A percentile compares a stretch with the other conserved stretches of the same genome.
These are phyloP conservation scores for Kuraishia borneana DNA, from an alignment of 805 yeast genomes.

Conservation along the genomic window DNA sequence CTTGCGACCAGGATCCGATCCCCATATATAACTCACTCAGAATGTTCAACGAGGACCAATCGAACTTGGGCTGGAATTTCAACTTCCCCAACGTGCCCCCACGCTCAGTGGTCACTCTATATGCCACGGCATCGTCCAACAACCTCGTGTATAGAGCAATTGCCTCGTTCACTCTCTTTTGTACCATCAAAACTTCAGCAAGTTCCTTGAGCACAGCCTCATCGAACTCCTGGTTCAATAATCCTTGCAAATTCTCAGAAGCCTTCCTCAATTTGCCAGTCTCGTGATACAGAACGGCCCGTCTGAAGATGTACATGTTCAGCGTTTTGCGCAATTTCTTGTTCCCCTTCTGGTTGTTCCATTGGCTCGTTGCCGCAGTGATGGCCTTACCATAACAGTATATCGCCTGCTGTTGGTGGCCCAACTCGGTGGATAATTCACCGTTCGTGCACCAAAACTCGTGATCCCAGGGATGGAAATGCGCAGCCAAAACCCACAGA, in stretches of 20 bases:
- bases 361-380: constrained; percentile 17
- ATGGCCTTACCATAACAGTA: constrained; percentile 68
- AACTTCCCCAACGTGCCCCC: constrained; percentile 7
- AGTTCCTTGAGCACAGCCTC: constrained; percentile 48
- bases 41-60: constrained; percentile 84
- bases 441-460: constrained; percentile 75
- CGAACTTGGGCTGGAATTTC: constrained; percentile 41
- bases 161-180: constrained; percentile 60
- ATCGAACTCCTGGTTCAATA: constrained; percentile 52
- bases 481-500: constrained; percentile 77
- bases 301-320: constrained; percentile 39
- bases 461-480: constrained; percentile 62
- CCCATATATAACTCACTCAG: constrained; percentile 70
- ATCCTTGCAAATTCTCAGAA: constrained; percentile 54
- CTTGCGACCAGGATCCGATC: constrained; percentile 51
- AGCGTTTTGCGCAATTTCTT: constrained; percentile 24
- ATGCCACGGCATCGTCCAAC: constrained; percentile 44
- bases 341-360: constrained; percentile 7
- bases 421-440: constrained; percentile 49
- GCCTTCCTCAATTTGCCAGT: constrained; percentile 62
- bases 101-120: constrained; percentile 17
- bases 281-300: constrained; percentile 59
- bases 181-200: constrained; percentile 39
- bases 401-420: constrained; percentile 65
- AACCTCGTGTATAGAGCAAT: constrained; percentile 56